phyloP scores from a whole-genome alignment of 1,139 yeast species.

The Waltiozyma sp. region DNA sequence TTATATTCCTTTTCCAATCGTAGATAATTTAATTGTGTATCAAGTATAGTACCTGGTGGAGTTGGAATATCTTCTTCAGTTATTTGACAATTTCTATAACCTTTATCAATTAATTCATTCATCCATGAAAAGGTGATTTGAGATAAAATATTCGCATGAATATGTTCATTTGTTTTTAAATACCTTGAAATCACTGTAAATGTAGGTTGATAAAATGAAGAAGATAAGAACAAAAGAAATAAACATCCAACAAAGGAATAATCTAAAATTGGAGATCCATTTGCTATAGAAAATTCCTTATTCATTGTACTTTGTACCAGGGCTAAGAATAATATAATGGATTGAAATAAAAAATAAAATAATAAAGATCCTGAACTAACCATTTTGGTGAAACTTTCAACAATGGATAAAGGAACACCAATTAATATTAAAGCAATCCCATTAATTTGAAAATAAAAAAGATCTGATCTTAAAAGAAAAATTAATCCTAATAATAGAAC shows the following conservation, averaged over 20 bases:
- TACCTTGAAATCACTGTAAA: conserved; percentile 32
- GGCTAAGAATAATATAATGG: conserved; percentile 15
- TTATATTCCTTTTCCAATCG: conserved; percentile 24
- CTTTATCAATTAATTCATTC: conserved; percentile 41
- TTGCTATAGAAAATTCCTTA: conserved; percentile 12
- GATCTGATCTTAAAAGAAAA: neutral
- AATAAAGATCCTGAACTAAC: conserved; percentile 21
- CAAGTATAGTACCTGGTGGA: conserved; percentile 38
- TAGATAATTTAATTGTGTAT: conserved; percentile 29
- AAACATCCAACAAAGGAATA: conserved; percentile 22
- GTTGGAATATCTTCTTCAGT: conserved; percentile 41
- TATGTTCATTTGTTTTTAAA: conserved; percentile 19
- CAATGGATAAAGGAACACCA: conserved; percentile 21
- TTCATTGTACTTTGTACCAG: conserved; percentile 17
- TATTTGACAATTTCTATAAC: conserved; percentile 34
- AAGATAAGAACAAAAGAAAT: conserved; percentile 29
- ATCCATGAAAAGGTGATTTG: conserved; percentile 50
- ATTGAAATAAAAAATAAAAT: conserved; percentile 20
- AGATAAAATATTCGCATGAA: conserved; percentile 38
- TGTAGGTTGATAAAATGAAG: conserved; percentile 31
- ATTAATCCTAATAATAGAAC: neutral
- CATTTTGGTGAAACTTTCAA: conserved; percentile 23
- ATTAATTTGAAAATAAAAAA: conserved; percentile 13
- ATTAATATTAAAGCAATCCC: conserved; percentile 16
- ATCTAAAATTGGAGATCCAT: conserved; percentile 16